Evolutionary conservation across 768 basidiomycete species (phyloP).

Genomic region (Suillus variegatus): DNA sequence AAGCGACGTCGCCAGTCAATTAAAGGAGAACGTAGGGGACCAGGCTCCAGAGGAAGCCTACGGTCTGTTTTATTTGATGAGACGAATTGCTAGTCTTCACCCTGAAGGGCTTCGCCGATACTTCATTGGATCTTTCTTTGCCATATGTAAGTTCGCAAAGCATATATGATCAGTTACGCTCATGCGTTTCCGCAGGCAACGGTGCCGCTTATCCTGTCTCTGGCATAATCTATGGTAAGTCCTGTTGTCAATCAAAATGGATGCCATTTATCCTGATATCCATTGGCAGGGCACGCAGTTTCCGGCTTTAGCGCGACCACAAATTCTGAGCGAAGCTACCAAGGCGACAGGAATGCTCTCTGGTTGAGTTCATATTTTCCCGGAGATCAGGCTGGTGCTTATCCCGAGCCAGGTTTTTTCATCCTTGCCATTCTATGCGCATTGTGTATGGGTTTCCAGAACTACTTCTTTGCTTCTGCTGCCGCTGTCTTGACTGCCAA

Average conservation of each 20-base stretch:
- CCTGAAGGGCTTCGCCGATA: conserved; percentile 38
- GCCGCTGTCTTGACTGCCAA: conserved; percentile 41
- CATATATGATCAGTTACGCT: neutral
- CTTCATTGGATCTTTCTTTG: conserved; percentile 34
- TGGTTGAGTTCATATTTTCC: conserved; percentile 22
- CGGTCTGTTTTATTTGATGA: conserved; percentile 38
- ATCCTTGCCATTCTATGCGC: conserved; percentile 38
- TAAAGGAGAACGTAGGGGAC: neutral
- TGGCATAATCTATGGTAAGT: conserved; percentile 34
- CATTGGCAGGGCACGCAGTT: neutral
- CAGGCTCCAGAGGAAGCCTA: conserved; percentile 15
- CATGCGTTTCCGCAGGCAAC: conserved; percentile 8
- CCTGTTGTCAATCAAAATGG: conserved; percentile 7
- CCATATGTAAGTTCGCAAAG: conserved; percentile 23
- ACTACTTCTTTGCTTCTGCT: conserved; percentile 34
- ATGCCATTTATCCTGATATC: neutral
- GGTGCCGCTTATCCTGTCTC: conserved; percentile 33
- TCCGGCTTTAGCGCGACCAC: conserved; percentile 13
- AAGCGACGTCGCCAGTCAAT: conserved; percentile 10
- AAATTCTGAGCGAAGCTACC: neutral
- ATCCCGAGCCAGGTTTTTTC: conserved; percentile 34
- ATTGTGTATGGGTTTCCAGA: conserved; percentile 38
- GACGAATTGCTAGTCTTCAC: conserved; percentile 40
- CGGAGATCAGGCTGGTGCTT: conserved; percentile 32
- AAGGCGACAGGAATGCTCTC: conserved; percentile 4